Evolutionary conservation across 352 stramenopile species (phyloP), one percentile per base, ranked within the genome.

Genomic region (Phytophthora tubulina): DNA sequence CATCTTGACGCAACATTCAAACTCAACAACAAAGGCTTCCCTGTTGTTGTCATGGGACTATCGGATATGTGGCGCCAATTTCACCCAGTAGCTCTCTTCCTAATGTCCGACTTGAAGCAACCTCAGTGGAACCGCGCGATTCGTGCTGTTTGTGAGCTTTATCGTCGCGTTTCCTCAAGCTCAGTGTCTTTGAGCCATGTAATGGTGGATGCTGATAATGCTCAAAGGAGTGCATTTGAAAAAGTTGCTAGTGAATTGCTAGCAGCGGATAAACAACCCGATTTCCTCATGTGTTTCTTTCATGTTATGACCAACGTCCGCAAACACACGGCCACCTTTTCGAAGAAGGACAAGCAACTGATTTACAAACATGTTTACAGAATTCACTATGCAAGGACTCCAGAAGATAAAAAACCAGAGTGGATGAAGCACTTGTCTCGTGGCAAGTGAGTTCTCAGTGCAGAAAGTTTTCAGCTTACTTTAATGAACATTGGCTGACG

Each of bases 1-100:
- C 53, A 61, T 31, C 3, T 61, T 3, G 39, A 49, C 15, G 53
- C 53, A n/a, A 50, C 53, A 14, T 61, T 61, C 27, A 61, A 61
- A 32, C 39, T 61, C 1, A 61, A 41, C 27, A 61, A 2, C 3
- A 3, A 11, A 3, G 38, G 53, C 7, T 61, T 41, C 13, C 53
- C 53, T 4, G 39, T 61, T 6, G 50, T 61, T 11, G 36, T 13
- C 4, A 39, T 61, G 39, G 53, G 17, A 1, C 8, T 61, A n/a
- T 50, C 17, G 3, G 53, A 55, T 42, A 31, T 55, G 49, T 55
- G 49, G 49, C 30, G 49, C 2, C 52, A 60, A 27, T 60, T 60
- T 39, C 27, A 60, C 33, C 11, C 17, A 10, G 15, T 55, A 13
- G 4, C 13, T 15, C 27, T 55, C 0, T 55, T 55, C 15, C 0